Conservation (phyloP, 345 rosid species). For the Noccaea bulbosa region DNA sequence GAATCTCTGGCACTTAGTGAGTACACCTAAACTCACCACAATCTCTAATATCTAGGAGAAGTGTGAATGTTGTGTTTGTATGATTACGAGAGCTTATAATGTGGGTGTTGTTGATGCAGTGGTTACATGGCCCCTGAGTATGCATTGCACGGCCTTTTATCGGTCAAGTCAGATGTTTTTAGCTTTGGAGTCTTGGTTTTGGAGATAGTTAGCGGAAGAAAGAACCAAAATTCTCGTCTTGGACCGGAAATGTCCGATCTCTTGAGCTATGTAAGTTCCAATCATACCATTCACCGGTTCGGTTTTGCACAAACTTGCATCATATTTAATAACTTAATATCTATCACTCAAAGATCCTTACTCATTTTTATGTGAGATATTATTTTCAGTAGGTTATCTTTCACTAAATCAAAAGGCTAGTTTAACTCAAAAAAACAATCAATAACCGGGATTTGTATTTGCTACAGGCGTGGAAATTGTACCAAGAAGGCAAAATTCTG, state of each 20-base stretch:
- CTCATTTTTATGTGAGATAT: no score
- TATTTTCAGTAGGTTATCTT: no score
- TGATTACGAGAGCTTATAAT: neutral
- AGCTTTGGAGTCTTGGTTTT: constrained; percentile 82
- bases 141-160: constrained; percentile 79
- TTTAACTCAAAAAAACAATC: no score
- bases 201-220: constrained; percentile 89
- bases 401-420: no score
- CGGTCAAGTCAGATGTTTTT: constrained; percentile 83
- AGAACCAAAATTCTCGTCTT: constrained; percentile 58
- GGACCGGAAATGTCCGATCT: constrained; percentile 67
- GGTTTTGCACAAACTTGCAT: neutral
- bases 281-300: constrained; percentile 15
- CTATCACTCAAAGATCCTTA: no score
- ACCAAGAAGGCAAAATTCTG: constrained; percentile 53
- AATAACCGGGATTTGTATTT: constrained; percentile 3
- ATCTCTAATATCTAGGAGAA: neutral
- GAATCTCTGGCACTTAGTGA: constrained; percentile 85
- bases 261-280: constrained; percentile 71
- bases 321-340: no score
- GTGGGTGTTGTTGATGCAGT: constrained; percentile 52
- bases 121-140: constrained; percentile 98
- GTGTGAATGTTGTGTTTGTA: constrained; percentile 6
- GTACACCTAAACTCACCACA: constrained; percentile 37
- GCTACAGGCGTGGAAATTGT: constrained; percentile 73